Conservation (phyloP, 2,329 filamentous ascomycete species). For the Bipolaris zeicola region DNA sequence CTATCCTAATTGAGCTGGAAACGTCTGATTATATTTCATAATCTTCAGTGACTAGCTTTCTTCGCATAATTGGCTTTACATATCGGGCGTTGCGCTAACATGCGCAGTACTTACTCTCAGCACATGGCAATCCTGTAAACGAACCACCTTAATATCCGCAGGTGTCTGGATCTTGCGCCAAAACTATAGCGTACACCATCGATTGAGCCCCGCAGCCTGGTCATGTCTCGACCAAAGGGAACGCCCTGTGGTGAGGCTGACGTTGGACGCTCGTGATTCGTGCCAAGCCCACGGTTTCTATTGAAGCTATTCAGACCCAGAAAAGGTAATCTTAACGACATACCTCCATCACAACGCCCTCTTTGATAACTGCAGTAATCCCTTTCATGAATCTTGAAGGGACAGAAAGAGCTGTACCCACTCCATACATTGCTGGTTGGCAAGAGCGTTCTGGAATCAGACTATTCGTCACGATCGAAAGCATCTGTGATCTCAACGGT, state of each 20-base stretch:
- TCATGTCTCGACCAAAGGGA: not conserved
- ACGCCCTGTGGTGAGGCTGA: not conserved
- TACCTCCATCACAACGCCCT: constrained; percentile 17
- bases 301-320: constrained; percentile 40
- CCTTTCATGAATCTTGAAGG: constrained; percentile 16
- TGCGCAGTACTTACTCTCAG: too few species aligned
- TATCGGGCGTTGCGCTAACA: too few species aligned
- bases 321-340: constrained; percentile 22
- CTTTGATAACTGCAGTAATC: constrained; percentile 20
- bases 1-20: too few species aligned
- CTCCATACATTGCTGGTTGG: constrained; percentile 4
- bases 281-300: constrained; percentile 30
- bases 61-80: too few species aligned
- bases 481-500: constrained; percentile 7
- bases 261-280: not conserved
- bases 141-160: not conserved
- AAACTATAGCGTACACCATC: not conserved
- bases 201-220: not conserved
- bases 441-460: constrained; percentile 12
- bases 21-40: too few species aligned
- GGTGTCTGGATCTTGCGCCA: not conserved
- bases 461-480: not conserved
- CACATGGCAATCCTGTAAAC: not conserved
- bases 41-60: too few species aligned
- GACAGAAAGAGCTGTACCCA: constrained; percentile 18